Evolutionary conservation across 148 eudicot species (phyloP).

Genomic region (Pharnaceum exiguum): DNA sequence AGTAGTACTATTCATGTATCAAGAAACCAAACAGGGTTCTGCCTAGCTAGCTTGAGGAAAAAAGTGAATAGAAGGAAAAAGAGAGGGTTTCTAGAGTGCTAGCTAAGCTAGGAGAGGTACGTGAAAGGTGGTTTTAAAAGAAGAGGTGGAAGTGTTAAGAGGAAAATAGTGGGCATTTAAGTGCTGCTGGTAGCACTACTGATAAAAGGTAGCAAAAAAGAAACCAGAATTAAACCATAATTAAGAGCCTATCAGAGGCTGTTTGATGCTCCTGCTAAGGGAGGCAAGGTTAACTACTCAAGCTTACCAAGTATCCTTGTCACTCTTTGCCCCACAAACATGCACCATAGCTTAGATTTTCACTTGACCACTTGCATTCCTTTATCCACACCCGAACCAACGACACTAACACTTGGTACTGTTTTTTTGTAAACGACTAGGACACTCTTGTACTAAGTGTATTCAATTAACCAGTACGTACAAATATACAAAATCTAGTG

Average conservation of each 20-base stretch:
- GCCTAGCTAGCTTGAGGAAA: neutral
- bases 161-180: neutral
- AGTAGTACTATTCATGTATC: neutral
- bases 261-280: slow-evolving; percentile 8
- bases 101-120: too few species aligned
- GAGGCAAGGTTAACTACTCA: slow-evolving; percentile 6
- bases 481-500: too few species aligned
- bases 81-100: neutral
- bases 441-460: too few species aligned
- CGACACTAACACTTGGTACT: too few species aligned
- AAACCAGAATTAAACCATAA: neutral
- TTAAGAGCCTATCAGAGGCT: slow-evolving; percentile 2
- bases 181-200: neutral
- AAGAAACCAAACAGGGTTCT: slow-evolving; percentile 8
- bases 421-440: too few species aligned
- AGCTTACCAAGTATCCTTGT: neutral
- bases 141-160: neutral
- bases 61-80: slow-evolving; percentile 2
- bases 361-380: neutral
- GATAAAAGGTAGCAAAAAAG: neutral
- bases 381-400: too few species aligned
- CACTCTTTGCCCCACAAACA: slow-evolving; percentile 5
- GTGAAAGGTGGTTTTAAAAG: too few species aligned
- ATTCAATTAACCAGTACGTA: too few species aligned
- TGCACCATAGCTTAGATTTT: neutral